Conservation (phyloP, 495 filamentous ascomycete species). For the Aspergillus avenaceus region DNA sequence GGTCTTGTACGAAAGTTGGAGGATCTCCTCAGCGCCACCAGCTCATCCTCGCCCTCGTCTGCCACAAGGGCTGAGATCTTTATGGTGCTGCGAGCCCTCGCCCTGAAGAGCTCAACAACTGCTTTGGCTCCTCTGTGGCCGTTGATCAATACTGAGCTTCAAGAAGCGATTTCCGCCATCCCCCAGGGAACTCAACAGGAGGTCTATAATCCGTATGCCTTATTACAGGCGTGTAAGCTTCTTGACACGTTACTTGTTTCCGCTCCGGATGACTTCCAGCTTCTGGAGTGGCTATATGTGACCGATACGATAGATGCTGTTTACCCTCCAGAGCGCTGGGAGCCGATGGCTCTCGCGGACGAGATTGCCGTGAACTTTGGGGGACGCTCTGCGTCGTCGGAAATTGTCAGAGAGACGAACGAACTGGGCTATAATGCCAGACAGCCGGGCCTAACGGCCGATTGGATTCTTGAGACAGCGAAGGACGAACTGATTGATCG, state of each 20-base stretch:
- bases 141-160: slow-evolving; percentile 79
- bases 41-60: slow-evolving; percentile 86
- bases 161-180: slow-evolving; percentile 74
- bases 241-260: slow-evolving; percentile 80
- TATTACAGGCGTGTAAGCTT: slow-evolving; percentile 90
- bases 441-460: slow-evolving; percentile 39
- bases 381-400: slow-evolving; percentile 36
- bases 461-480: slow-evolving; percentile 43
- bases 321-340: slow-evolving; percentile 70
- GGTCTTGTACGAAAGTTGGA: slow-evolving; percentile 76
- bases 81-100: slow-evolving; percentile 78
- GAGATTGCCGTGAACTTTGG: slow-evolving; percentile 79
- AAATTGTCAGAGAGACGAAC: slow-evolving; percentile 27
- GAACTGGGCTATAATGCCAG: slow-evolving; percentile 29
- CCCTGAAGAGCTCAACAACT: slow-evolving; percentile 68
- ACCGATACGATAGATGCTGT: slow-evolving; percentile 97
- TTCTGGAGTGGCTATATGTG: slow-evolving; percentile 93
- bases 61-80: slow-evolving; percentile 84
- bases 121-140: slow-evolving; percentile 87
- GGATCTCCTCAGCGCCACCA: slow-evolving; percentile 81
- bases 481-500: slow-evolving; percentile 70
- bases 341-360: slow-evolving; percentile 76
- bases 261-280: slow-evolving; percentile 91
- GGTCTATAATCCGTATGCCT: slow-evolving; percentile 65
- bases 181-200: slow-evolving; percentile 68